These are phyloP conservation scores for Apophysomyces variabilis DNA, from an alignment of 371 early-diverging fungal genomes.

Conservation along the genomic window DNA sequence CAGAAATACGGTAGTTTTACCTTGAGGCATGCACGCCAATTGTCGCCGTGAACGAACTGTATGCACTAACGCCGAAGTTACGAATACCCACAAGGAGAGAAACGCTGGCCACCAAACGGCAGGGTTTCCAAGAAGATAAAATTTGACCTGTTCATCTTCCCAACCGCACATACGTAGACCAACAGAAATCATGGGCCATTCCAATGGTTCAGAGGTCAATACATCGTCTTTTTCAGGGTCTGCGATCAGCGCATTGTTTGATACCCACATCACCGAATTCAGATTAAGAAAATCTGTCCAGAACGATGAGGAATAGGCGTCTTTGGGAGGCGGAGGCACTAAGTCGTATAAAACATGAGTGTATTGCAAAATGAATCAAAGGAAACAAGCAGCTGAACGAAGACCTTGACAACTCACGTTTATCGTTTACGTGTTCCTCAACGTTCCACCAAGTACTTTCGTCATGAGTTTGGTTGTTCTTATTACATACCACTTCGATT, in stretches of 20 bases:
- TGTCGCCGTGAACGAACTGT: conserved; percentile 69
- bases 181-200: conserved; percentile 94
- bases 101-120: conserved; percentile 93
- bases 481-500: conserved; percentile 90
- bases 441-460: conserved; percentile 92
- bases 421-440: conserved; percentile 84
- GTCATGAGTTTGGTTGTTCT: conserved; percentile 57
- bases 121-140: conserved; percentile 96
- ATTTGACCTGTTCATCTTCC: conserved; percentile 89
- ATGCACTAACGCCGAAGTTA: conserved; percentile 46
- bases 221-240: conserved; percentile 95
- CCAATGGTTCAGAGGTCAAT: conserved; percentile 85
- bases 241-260: conserved; percentile 97
- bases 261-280: conserved; percentile 96
- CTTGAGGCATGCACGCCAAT: conserved; percentile 58
- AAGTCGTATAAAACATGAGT: neutral
- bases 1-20: conserved; percentile 17
- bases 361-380: neutral
- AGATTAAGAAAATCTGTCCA: conserved; percentile 87
- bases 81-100: conserved; percentile 60
- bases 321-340: conserved; percentile 65
- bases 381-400: neutral
- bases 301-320: conserved; percentile 77
- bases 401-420: conserved; percentile 29
- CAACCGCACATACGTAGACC: conserved; percentile 98